A percentile compares a stretch with the other conserved stretches of the same genome.
phyloP scores from a whole-genome alignment of 176 grass and related monocot species.

The Oryza officinalis region DNA sequence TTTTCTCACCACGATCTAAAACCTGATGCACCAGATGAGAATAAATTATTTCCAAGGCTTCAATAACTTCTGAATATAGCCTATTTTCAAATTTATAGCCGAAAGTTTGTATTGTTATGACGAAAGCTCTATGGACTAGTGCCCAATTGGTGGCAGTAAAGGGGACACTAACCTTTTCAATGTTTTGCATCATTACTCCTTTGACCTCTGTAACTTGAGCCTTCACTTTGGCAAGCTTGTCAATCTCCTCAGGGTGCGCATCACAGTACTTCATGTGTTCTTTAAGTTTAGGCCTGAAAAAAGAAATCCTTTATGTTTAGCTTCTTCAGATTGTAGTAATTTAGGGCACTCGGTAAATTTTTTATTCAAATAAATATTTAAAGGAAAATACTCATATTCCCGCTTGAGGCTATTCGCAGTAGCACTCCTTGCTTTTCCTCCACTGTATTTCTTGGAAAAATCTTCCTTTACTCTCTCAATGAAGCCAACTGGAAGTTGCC shows the following conservation, averaged over 20 bases:
- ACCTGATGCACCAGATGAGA: constrained; percentile 34
- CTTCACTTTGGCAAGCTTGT: constrained; percentile 88
- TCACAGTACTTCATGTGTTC: constrained; percentile 85
- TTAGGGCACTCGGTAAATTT: neutral
- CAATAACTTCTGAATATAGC: no score
- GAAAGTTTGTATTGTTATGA: no score
- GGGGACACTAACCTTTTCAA: constrained; percentile 59
- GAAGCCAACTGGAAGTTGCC: constrained; percentile 69
- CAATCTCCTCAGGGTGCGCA: constrained; percentile 76
- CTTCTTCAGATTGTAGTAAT: neutral
- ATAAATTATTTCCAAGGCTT: neutral
- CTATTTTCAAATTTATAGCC: no score
- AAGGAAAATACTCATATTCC: constrained; percentile 77
- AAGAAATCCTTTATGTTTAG: neutral
- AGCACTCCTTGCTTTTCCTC: constrained; percentile 75
- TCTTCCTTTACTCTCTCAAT: constrained; percentile 90
- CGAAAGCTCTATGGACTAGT: neutral
- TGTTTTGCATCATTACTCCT: constrained; percentile 97
- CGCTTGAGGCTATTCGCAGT: constrained; percentile 66
- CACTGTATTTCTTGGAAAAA: constrained; percentile 75
- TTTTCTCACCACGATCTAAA: constrained; percentile 87
- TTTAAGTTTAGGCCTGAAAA: constrained; percentile 79
- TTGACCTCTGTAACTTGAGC: constrained; percentile 94
- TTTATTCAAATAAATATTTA: neutral
- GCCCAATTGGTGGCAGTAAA: neutral